Conservation (phyloP, 2,329 filamentous ascomycete genomes). For the Colletotrichum eremochloae region DNA sequence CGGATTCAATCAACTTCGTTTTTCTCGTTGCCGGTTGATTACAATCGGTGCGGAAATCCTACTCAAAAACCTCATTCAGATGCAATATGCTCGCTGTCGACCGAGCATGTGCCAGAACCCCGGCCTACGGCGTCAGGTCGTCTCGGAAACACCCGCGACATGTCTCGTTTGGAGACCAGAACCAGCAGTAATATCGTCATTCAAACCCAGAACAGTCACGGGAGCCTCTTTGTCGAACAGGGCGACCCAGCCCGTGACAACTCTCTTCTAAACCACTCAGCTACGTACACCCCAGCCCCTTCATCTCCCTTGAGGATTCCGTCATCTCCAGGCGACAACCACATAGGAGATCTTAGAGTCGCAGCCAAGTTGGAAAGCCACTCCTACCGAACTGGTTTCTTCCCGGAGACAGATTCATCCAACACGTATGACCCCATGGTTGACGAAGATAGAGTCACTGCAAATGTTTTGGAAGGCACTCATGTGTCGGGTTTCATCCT, state of each 20-base stretch:
- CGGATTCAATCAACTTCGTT: neutral
- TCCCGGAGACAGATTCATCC: neutral
- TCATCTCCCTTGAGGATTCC: constrained; percentile 10
- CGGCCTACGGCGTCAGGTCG: neutral
- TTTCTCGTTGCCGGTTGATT: neutral
- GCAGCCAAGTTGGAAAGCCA: constrained; percentile 12
- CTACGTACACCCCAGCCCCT: neutral
- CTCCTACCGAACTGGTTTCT: constrained; percentile 3
- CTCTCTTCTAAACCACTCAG: neutral
- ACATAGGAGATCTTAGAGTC: constrained; percentile 3
- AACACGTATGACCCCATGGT: too few species aligned
- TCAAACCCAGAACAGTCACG: neutral
- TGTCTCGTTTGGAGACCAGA: neutral
- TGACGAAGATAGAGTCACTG: neutral
- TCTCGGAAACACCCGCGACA: neutral
- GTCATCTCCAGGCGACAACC: neutral
- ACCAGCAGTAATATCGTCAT: neutral
- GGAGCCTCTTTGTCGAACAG: constrained; percentile 9
- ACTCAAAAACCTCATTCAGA: neutral
- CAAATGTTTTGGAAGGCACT: neutral
- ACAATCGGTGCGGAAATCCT: neutral
- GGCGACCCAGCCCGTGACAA: neutral
- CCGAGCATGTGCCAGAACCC: neutral
- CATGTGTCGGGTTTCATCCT: constrained; percentile 20
- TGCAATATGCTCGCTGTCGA: neutral